Evolutionary conservation across 495 filamentous ascomycete species (phyloP), one percentile per base, ranked within the genome.

Genomic region (Podospora sp.): DNA sequence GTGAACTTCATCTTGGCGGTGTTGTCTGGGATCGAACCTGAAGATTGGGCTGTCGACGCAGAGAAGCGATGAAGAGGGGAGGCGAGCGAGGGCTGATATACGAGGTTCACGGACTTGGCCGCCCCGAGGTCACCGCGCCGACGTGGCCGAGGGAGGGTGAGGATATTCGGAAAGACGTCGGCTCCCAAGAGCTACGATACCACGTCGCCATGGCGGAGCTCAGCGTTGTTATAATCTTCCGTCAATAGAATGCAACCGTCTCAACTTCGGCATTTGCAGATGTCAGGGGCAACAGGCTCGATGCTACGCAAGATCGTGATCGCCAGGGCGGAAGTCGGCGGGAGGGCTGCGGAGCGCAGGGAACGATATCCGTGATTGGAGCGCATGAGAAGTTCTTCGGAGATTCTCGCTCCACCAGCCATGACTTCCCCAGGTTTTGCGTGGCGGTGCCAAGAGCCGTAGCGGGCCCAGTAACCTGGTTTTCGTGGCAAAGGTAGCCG

Each of bases 1-100:
- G 14, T 62, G 60, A 62, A 25, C 60, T 62, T 62, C 60, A 62
- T 62, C 21, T 62, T 62, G 35, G 60, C 5, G 24, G 57, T 9
- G 12, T 26, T 46, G 60, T 9, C 21, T 14, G n/a, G 14, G 49
- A 16, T 3, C 21, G 16, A 22, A 16, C n/a, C 49, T 52, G 49
- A 16, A n/a, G 36, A 51, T 16, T 50, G 33, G 40, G 60, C 40
- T 62, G 24, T 22, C 53, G 24, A 5, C 18, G 60, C 14, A 21
- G 16, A 18, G 14, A 27, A 11, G 14, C 3, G 20, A 33, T 22
- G 49, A 50, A 36, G 21, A 46, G 33, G 11, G 7, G 21, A 11
- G 14, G 27, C 24, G 6, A n/a, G n/a, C n/a, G n/a, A n/a, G n/a
- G n/a, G n/a, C 1, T 26, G 40, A 26, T 35, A 51, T 35, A 8